Base-by-base conservation (phyloP, 805 yeast species). In the Ogataea paraovalis region DNA sequence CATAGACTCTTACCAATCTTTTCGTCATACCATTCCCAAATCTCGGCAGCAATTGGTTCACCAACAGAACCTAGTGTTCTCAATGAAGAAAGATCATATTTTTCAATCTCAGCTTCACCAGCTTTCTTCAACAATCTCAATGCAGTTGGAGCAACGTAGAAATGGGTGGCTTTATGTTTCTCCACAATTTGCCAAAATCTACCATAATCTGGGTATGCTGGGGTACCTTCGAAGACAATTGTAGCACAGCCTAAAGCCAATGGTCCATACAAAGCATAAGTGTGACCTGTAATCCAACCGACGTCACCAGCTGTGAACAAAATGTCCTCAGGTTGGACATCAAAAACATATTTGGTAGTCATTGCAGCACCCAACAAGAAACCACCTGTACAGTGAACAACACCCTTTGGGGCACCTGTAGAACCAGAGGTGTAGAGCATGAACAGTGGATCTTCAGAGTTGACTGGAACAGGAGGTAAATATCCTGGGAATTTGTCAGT, bases 221-320 rank as follows among this genome's bases (percentile, higher is more conserved):
- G 96, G 13, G 96, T 87, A 55, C 92, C 91, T 72, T 87, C 95
- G 62, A 85, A 87, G 32, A 87, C 85, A 40, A 87, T 77, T 19
- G 94, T 81, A 28, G 96, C 82, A 47, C 85, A 82, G 64, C 96
- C 96, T 57, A 78, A 74, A 27, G 78, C 66, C 62, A 87, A 73
- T 34, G 96, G 95, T 47, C 95, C 96, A 64, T 87, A 87, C 42
- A 86, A 79, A 18, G 82, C 90, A 60, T 87, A 87, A 10, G 94
- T 77, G 69, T 87, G 96, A 49, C 96, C 96, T 6, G 95, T 87
- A 60, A 87, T 85, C 96, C 96, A 87, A 60, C 96, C 96, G 45
- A 87, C 85, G 69, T 87, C 96, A 64, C 94, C 96, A 27, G 95
- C 94, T 16, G 94, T 86, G 75, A 87, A 87, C 48, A 87, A 73